phyloP scores from a whole-genome alignment of 2,329 filamentous ascomycete genomes.

The Aspergillus niger region DNA sequence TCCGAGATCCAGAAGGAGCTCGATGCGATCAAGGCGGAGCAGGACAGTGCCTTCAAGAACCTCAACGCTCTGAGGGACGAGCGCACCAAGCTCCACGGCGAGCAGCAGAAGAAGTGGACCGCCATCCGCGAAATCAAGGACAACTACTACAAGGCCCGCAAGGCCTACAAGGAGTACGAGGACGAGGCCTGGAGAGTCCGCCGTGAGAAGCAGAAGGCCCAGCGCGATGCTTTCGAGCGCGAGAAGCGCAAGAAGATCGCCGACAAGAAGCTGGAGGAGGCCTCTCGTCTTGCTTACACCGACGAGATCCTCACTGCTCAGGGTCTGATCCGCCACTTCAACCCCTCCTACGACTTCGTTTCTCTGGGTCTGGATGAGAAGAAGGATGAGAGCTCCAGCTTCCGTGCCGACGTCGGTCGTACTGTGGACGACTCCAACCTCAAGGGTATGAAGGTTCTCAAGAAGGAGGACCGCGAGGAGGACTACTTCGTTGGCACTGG shows the following conservation, averaged over 20 bases:
- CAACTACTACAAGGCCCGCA: conserved; percentile 77
- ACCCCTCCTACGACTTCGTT: conserved; percentile 74
- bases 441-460: conserved; percentile 79
- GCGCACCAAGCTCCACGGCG: conserved; percentile 76
- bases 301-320: conserved; percentile 91
- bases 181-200: conserved; percentile 75
- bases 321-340: conserved; percentile 86
- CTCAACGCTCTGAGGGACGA: conserved; percentile 82
- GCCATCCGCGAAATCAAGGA: conserved; percentile 88
- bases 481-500: conserved; percentile 75
- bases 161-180: conserved; percentile 81
- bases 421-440: conserved; percentile 81
- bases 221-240: conserved; percentile 63
- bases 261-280: conserved; percentile 57
- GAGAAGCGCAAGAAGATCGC: conserved; percentile 55
- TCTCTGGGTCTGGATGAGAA: conserved; percentile 55
- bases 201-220: conserved; percentile 76
- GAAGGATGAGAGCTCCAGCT: conserved; percentile 61
- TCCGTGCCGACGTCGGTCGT: conserved; percentile 76
- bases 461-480: conserved; percentile 86
- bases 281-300: conserved; percentile 75
- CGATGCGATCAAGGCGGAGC: conserved; percentile 85
- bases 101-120: conserved; percentile 83
- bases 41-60: conserved; percentile 88
- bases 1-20: conserved; percentile 82